Evolutionary conservation across 148 eudicot species (phyloP).

Genomic region (Amaranthus cruentus): DNA sequence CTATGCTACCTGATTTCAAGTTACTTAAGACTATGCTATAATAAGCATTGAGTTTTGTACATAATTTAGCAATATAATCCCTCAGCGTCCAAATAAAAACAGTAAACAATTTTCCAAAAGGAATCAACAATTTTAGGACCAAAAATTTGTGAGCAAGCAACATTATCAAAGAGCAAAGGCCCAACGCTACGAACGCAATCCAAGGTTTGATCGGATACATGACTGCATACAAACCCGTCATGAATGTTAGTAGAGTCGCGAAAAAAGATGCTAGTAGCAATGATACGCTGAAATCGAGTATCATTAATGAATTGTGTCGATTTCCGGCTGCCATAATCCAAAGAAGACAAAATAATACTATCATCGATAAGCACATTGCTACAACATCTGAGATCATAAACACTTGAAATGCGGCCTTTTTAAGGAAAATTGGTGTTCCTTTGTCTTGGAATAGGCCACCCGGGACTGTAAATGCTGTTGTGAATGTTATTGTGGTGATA

Average conservation of each 20-base stretch:
- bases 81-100: no score
- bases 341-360: not conserved
- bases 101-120: no score
- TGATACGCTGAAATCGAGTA: not conserved
- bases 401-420: not conserved
- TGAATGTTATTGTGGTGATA: not conserved
- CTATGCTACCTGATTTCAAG: no score
- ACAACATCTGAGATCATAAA: not conserved
- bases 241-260: not conserved
- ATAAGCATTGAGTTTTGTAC: no score
- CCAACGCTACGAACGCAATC: not conserved
- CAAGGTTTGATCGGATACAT: not conserved
- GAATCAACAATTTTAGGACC: not conserved
- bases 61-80: no score
- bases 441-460: not conserved
- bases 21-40: no score
- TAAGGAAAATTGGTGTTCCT: not conserved
- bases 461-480: not conserved
- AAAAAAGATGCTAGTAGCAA: not conserved
- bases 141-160: not conserved
- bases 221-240: not conserved
- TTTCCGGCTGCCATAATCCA: not conserved
- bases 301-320: not conserved
- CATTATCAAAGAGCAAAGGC: not conserved
- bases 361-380: not conserved